Evolutionary conservation across 2,329 filamentous ascomycete genomes (phyloP).

Genomic region (Penicillium brasilianum): DNA sequence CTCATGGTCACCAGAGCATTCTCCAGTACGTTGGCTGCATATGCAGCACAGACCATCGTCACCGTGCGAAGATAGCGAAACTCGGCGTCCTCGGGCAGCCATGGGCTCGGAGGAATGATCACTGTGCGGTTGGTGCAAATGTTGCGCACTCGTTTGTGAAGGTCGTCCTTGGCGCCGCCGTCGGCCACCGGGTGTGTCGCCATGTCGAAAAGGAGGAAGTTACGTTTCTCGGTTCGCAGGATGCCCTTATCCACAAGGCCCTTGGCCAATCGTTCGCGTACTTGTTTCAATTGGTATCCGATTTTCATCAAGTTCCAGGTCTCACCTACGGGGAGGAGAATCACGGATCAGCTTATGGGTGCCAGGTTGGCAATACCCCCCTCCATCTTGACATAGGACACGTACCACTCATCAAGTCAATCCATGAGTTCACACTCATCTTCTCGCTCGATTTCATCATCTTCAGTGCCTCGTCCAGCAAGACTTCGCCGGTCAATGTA

Average conservation of each 20-base stretch:
- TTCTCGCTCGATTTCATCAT: conserved; percentile 99
- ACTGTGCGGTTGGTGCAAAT: conserved; percentile 93
- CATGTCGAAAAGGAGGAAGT: conserved; percentile 99
- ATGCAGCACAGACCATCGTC: conserved; percentile 95
- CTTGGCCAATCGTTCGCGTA: conserved; percentile 95
- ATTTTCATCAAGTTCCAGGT: conserved; percentile 99
- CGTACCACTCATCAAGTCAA: conserved; percentile 97
- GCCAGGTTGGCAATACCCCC: conserved; percentile 4
- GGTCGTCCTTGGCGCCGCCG: conserved; percentile 95
- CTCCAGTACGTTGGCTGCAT: conserved; percentile 96
- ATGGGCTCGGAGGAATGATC: conserved; percentile 82
- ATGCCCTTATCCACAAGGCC: conserved; percentile 98
- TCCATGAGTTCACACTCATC: conserved; percentile 99
- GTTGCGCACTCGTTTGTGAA: conserved; percentile 87
- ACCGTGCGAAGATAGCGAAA: conserved; percentile 92
- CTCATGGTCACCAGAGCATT: conserved; percentile 94
- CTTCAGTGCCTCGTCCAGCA: conserved; percentile 96
- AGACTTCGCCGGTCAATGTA: conserved; percentile 91
- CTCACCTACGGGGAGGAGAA: conserved; percentile 68
- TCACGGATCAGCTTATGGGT: conserved; percentile 20
- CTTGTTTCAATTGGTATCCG: conserved; percentile 98
- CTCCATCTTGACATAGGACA: conserved; percentile 9
- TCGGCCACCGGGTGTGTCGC: conserved; percentile 97
- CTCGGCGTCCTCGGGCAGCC: conserved; percentile 91
- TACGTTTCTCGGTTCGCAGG: conserved; percentile 96